phyloP scores from a whole-genome alignment of 2,329 filamentous ascomycete species.

The Aspergillus pseudotamarii region DNA sequence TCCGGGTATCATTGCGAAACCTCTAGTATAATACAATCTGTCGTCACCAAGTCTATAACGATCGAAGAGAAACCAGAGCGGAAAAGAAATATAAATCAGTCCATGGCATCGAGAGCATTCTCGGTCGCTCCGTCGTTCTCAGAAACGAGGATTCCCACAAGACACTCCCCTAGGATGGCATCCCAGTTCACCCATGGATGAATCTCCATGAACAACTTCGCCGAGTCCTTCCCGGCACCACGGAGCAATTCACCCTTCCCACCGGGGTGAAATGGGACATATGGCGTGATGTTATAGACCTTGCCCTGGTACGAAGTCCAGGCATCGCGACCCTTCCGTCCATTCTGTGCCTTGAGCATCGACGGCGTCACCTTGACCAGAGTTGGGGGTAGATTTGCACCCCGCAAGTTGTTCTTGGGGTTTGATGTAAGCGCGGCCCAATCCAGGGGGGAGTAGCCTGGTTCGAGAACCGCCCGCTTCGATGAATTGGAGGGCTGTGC shows the following conservation, averaged over 20 bases:
- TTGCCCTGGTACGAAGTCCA: slow-evolving; percentile 89
- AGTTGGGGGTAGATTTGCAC: slow-evolving; percentile 52
- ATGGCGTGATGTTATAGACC: slow-evolving; percentile 93
- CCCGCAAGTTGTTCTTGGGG: slow-evolving; percentile 68
- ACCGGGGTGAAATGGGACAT: slow-evolving; percentile 87
- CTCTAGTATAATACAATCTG: slow-evolving; percentile 7
- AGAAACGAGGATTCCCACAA: slow-evolving; percentile 63
- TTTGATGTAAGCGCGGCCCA: slow-evolving; percentile 78
- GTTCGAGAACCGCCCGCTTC: slow-evolving; percentile 62
- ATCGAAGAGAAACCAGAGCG: neutral
- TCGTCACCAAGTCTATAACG: neutral
- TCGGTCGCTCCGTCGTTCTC: slow-evolving; percentile 50
- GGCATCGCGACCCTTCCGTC: slow-evolving; percentile 79
- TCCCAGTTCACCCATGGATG: slow-evolving; percentile 73
- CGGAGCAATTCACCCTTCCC: slow-evolving; percentile 65
- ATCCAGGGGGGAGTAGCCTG: slow-evolving; percentile 91
- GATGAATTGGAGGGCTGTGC: slow-evolving; percentile 51
- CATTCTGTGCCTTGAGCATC: slow-evolving; percentile 76
- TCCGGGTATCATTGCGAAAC: slow-evolving; percentile 6
- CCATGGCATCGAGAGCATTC: slow-evolving; percentile 60
- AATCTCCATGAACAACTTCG: slow-evolving; percentile 63
- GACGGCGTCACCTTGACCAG: slow-evolving; percentile 77
- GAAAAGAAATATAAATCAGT: slow-evolving; percentile 43
- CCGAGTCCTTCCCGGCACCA: slow-evolving; percentile 68
- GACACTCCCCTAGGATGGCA: slow-evolving; percentile 63